phyloP scores from a whole-genome alignment of 345 rosid species.

The Leavenworthia alabamica region DNA sequence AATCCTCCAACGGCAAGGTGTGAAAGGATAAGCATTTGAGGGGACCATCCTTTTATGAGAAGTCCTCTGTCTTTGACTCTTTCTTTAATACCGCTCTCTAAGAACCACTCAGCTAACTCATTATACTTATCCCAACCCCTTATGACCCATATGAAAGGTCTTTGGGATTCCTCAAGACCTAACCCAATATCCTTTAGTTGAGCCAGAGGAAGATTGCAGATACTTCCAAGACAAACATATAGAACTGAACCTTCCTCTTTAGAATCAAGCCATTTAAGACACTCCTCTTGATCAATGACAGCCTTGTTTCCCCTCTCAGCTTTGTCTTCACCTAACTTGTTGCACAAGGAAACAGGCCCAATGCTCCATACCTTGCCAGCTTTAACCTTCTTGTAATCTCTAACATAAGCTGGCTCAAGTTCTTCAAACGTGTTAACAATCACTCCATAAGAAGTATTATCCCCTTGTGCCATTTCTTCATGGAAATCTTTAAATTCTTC shows the following conservation, averaged over 20 bases:
- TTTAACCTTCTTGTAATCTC: slow-evolving; percentile 21
- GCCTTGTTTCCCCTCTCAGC: slow-evolving; percentile 38
- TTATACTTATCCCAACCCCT: slow-evolving; percentile 27
- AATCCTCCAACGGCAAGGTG: slow-evolving; percentile 40
- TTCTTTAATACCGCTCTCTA: slow-evolving; percentile 25
- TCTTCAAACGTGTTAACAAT: slow-evolving; percentile 41
- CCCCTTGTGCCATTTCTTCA: slow-evolving; percentile 11
- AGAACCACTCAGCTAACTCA: slow-evolving; percentile 30
- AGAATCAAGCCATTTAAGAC: slow-evolving; percentile 40
- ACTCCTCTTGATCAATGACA: slow-evolving; percentile 9
- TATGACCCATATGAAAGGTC: slow-evolving; percentile 48
- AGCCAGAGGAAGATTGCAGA: slow-evolving; percentile 24
- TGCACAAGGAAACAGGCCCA: slow-evolving; percentile 37
- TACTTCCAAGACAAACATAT: slow-evolving; percentile 44
- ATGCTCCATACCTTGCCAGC: slow-evolving; percentile 35
- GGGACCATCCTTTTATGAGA: slow-evolving; percentile 45
- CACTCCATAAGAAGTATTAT: slow-evolving; percentile 28
- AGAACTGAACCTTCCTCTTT: slow-evolving; percentile 28
- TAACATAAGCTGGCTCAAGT: slow-evolving; percentile 29
- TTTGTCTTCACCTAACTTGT: slow-evolving; percentile 25
- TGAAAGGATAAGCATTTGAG: slow-evolving; percentile 44
- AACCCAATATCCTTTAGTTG: slow-evolving; percentile 13
- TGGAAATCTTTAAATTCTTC: slow-evolving; percentile 9
- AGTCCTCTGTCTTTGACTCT: slow-evolving; percentile 35
- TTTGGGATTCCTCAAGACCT: slow-evolving; percentile 16